Evolutionary conservation across 2,329 filamentous ascomycete species (phyloP), one percentile per base, ranked within the genome.

Genomic region (Aureobasidium sp.): DNA sequence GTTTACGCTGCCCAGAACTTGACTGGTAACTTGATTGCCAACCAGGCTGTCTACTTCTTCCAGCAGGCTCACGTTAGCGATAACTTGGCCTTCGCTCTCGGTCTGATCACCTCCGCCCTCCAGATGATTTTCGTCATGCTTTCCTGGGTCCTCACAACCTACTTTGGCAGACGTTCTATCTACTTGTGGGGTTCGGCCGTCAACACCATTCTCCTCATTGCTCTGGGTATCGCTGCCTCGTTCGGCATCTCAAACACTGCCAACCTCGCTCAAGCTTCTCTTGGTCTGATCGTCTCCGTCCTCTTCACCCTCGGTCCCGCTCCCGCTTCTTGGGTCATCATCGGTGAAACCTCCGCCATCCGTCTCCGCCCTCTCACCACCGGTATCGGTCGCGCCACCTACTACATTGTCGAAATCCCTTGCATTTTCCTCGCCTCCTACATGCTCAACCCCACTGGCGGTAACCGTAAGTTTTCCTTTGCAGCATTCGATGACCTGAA

Each of bases 81-180:
- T 4, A 74, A 85, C 67, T 79, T 76, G 31, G 81, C 85, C 4
- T 87, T 87, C 69, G 80, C 80, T 41, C 76, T 87, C 17, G 82
- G 82, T 72, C 80, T 88, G 31, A 87, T 87, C 72, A 87, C 82
- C 57, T 87, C 85, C 0, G 82, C 79, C 53, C 83, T 88, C 2
- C 83, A 86, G 70, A 77, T 73, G 72, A 73, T 88, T 70, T 79
- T 85, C 64, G 83, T 86, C 71, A 86, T 86, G 80, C 76, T 85
- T 45, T 88, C 85, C 63, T 88, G 86, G 86, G 74, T 87, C 62
- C 80, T 88, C 55, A 87, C 83, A 15, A 80, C 81, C 1, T 87
- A 84, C 72, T 77, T 85, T 59, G 84, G 85, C 70, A 81, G 84
- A 63, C 84, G 85, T 59, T 80, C 81, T 39, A 86, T 87, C 72